phyloP scores from a whole-genome alignment of 495 filamentous ascomycete species.

The Penicillium verhagenii region DNA sequence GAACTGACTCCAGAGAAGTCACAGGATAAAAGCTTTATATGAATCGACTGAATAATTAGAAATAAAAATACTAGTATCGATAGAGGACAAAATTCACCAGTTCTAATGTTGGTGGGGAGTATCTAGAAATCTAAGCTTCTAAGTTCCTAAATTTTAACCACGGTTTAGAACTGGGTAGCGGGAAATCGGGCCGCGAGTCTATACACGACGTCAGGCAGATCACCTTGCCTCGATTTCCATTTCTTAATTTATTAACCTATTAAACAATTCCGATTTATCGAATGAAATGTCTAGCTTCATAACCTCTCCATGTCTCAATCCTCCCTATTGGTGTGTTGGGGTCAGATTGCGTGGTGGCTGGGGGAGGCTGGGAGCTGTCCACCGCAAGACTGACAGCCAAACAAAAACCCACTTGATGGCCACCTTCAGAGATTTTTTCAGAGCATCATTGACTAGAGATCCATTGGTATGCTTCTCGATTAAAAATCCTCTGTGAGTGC shows the following conservation, averaged over 20 bases:
- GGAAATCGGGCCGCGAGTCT: conserved; percentile 13
- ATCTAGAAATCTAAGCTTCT: too few species aligned
- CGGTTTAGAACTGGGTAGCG: not conserved
- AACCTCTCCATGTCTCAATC: conserved; percentile 20
- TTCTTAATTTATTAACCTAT: conserved; percentile 10
- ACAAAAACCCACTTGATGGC: conserved; percentile 24
- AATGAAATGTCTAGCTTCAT: conserved; percentile 16
- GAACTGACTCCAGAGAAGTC: too few species aligned
- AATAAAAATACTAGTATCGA: too few species aligned
- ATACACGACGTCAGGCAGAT: conserved; percentile 7
- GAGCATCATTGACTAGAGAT: conserved; percentile 18
- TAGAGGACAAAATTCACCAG: not conserved
- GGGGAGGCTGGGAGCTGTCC: conserved; percentile 30
- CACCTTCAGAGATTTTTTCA: conserved; percentile 5
- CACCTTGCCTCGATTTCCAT: not conserved
- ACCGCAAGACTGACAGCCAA: conserved; percentile 21
- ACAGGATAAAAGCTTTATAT: too few species aligned
- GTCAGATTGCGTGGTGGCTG: conserved; percentile 22
- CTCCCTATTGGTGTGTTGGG: conserved; percentile 21
- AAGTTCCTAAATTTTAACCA: too few species aligned
- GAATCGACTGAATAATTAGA: not conserved
- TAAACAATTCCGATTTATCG: conserved; percentile 8
- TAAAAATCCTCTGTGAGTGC: conserved; percentile 13
- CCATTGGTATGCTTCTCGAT: conserved; percentile 27
- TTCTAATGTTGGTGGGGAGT: not conserved